Percentiles rank a stretch among this genome's conserved stretches.
Conservation (phyloP, 805 yeast species). For the Wickerhamiella hasegawae region DNA sequence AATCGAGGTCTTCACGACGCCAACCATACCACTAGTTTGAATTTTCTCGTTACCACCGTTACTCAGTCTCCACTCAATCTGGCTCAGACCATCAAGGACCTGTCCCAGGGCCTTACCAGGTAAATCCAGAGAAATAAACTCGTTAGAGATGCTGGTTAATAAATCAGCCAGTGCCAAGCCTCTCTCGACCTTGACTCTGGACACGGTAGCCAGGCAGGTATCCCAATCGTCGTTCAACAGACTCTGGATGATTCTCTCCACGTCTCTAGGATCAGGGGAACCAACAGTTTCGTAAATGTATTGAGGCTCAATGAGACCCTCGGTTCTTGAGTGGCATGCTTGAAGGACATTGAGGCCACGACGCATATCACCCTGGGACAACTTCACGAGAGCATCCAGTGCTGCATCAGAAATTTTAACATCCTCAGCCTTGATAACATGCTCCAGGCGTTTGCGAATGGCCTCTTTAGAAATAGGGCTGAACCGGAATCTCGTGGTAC, state of each 20-base stretch:
- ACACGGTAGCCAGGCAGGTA: constrained; percentile 50
- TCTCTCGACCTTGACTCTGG: constrained; percentile 45
- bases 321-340: constrained; percentile 74
- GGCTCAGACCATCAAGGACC: constrained; percentile 58
- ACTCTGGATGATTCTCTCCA: constrained; percentile 58
- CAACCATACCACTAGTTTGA: constrained; percentile 80
- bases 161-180: constrained; percentile 87
- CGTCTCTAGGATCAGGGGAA: constrained; percentile 79
- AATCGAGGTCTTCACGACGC: constrained; percentile 59
- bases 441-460: constrained; percentile 46
- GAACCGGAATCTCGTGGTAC: constrained; percentile 92
- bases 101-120: constrained; percentile 43
- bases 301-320: constrained; percentile 44
- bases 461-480: constrained; percentile 61
- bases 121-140: constrained; percentile 53
- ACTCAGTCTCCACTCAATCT: constrained; percentile 79
- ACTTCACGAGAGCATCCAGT: constrained; percentile 41
- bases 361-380: constrained; percentile 95
- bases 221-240: constrained; percentile 82
- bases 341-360: constrained; percentile 84
- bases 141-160: constrained; percentile 56
- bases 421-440: constrained; percentile 55
- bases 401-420: constrained; percentile 47
- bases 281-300: constrained; percentile 92
- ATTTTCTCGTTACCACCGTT: constrained; percentile 86